These are phyloP conservation scores for Aspergillus uvarum DNA, from an alignment of 2,329 filamentous ascomycete genomes.

Conservation along the genomic window DNA sequence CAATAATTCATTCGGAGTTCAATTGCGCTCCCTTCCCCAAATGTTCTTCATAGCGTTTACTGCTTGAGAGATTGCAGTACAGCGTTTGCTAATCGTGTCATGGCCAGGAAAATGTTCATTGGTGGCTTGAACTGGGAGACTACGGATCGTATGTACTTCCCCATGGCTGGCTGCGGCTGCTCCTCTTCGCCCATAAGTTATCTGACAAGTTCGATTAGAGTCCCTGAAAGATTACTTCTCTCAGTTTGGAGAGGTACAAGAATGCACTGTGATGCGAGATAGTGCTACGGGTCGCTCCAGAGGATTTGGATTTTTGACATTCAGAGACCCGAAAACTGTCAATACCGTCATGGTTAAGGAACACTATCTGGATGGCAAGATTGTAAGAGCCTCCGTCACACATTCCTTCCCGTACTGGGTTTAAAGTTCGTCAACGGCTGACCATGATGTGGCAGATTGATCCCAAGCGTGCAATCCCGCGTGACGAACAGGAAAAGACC, in stretches of 20 bases:
- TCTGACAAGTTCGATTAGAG: constrained; percentile 58
- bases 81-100: constrained; percentile 32
- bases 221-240: constrained; percentile 96
- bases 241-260: constrained; percentile 93
- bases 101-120: constrained; percentile 95
- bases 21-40: background rate
- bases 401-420: background rate
- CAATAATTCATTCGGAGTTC: background rate
- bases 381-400: constrained; percentile 61
- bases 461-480: constrained; percentile 92
- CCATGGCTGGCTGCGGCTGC: constrained; percentile 7
- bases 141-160: constrained; percentile 76
- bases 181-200: constrained; percentile 3
- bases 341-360: constrained; percentile 99
- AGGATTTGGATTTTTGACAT: constrained; percentile 96
- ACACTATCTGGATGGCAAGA: constrained; percentile 96
- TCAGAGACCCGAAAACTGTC: constrained; percentile 95
- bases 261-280: constrained; percentile 99
- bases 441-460: constrained; percentile 68
- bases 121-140: constrained; percentile 99
- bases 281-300: constrained; percentile 88
- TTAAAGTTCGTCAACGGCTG: background rate
- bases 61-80: constrained; percentile 4
- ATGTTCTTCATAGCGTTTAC: background rate
- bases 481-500: constrained; percentile 96